Base-by-base conservation (phyloP, 2,329 filamentous ascomycete species). In the Didymella exigua region DNA sequence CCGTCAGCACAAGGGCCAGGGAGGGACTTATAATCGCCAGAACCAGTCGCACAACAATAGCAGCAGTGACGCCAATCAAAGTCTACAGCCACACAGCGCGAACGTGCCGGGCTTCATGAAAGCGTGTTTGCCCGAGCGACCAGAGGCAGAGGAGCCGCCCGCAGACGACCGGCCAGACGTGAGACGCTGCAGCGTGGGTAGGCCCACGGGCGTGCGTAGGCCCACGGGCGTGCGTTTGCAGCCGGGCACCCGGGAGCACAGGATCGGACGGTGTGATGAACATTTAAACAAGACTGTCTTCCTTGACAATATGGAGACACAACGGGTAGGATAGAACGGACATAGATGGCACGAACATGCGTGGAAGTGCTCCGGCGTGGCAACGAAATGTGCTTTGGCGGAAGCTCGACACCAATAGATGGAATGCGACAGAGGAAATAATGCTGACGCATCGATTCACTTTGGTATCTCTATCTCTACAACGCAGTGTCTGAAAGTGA, bases 401-500 rank as follows among this genome's bases (percentile, higher is more conserved):
- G 27, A 29, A 29, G 24, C 9, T 9, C 5, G 24, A n/a, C n/a
- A n/a, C n/a, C n/a, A n/a, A n/a, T n/a, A n/a, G n/a, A n/a, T n/a
- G 5, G 9, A 29, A 10, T 7, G 27, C 8, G 27, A 9, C 27
- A 9, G 27, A 29, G 27, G 31, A n/a, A n/a, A 5, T 18, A 18
- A 23, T 23, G 30, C 27, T 42, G 29, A 45, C 19, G 21, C n/a
- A 29, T 49, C 34, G 21, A 47, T 50, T 46, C 19, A 41, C 29
- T 44, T 42, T 49, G 45, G 46, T 50, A 47, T 55, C 41, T 55
- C 45, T 49, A 42, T 55, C 36, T 50, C 40, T 50, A 46, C 34
- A 49, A 41, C 21, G 27, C 11, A 29, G 3, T 36, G 41, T 7
- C 9, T 31, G 11, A 18, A 36, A 23, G 24, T 46, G 29, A 16